These are phyloP conservation scores for Botrytis sinoallii DNA, from an alignment of 2,329 filamentous ascomycete genomes.

Conservation along the genomic window DNA sequence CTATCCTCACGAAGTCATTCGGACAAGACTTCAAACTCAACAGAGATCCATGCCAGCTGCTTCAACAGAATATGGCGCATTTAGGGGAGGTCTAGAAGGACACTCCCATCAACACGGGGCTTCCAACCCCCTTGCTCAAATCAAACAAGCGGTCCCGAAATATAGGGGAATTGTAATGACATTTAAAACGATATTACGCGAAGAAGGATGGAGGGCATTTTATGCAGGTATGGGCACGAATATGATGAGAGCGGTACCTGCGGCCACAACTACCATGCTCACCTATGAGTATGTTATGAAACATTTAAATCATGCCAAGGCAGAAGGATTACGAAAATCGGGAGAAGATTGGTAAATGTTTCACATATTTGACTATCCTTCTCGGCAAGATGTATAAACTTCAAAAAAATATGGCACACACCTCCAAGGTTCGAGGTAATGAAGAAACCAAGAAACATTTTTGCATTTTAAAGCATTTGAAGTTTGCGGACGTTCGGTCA, in stretches of 20 bases:
- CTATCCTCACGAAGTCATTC: constrained; percentile 94
- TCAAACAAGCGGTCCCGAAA: constrained; percentile 39
- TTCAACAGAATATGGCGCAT: constrained; percentile 50
- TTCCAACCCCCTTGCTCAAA: constrained; percentile 33
- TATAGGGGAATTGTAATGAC: constrained; percentile 82
- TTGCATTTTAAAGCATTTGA: constrained; percentile 25
- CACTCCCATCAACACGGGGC: constrained; percentile 24
- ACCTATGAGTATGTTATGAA: constrained; percentile 77
- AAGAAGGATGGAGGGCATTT: constrained; percentile 95
- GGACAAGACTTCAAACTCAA: constrained; percentile 91
- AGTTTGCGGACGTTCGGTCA: constrained; percentile 25
- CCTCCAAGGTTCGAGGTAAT: not conserved
- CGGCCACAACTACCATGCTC: constrained; percentile 95
- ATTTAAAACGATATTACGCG: constrained; percentile 76
- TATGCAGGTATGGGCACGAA: constrained; percentile 98
- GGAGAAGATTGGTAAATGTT: constrained; percentile 21
- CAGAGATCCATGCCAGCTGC: constrained; percentile 63
- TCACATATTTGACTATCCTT: not conserved
- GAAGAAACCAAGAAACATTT: not conserved
- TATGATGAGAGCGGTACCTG: constrained; percentile 91
- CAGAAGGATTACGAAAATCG: constrained; percentile 32
- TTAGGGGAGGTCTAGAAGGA: constrained; percentile 36
- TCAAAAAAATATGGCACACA: not conserved
- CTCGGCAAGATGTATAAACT: not conserved
- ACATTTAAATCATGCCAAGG: constrained; percentile 32